Evolutionary conservation across 257 asterid species (phyloP), one percentile per base, ranked within the genome.

Genomic region (Plantago elongata): DNA sequence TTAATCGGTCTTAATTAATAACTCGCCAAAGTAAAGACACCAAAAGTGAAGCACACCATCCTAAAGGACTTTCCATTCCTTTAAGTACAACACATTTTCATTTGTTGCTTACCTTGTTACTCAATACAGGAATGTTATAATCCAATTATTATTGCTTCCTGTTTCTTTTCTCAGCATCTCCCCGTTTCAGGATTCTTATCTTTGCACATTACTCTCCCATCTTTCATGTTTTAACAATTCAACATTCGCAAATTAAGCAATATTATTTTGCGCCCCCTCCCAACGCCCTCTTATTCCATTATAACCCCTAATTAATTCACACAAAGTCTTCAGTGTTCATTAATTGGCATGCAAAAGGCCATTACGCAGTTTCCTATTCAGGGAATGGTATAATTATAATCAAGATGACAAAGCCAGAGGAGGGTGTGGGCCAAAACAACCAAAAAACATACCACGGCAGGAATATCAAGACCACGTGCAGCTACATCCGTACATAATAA

Each of bases 381-480:
- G 40, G 40, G 8, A 34, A 7, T 34, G 40, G 40, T 34, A 4
- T 34, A 4, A 1, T 34, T 34, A 22, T 34, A 34, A 1, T 34
- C 8, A 6, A 22, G 40, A 7, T 34, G 7, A 34, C 40, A 22
- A 6, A 34, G 40, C 40, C 40, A 34, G 8, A 6, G 5, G 40
- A 34, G 40, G 40, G 40, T 5, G 34, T 54, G 38, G 34, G 56
- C 40, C n/a, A 9, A 11, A 51, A 13, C 54, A 12, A 13, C 44
- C 27, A 13, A 22, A 61, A 57, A 72, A 50, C 81, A 68, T 89
- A 93, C 99, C 97, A 93, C 97, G 59, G 85, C 75, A 61, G 97
- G 99, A 75, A 93, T 89, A 79, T 93, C 97, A 66, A 93, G 95
- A 63, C 99, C 99, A 72, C 99, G 97, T 57, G 99, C 96, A 16